Evolutionary conservation across 179 eudicot genomes (phyloP), one percentile per base, ranked within the genome.

Genomic region (Nepenthes alata): DNA sequence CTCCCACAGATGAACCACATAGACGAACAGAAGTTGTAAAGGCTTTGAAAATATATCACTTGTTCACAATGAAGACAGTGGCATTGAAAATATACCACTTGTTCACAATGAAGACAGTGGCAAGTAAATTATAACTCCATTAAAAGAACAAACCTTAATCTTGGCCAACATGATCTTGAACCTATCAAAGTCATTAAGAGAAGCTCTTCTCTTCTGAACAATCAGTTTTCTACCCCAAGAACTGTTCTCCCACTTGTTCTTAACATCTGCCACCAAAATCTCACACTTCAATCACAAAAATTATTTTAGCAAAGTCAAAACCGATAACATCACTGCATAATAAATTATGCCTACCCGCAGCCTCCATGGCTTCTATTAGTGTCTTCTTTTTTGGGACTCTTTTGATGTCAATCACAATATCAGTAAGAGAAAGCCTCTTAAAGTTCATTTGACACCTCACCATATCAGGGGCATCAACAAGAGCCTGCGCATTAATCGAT

Each of bases 111-210:
- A 39, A 39, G 5, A 41, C 45, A 41, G 45, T 7, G 36, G 57
- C 57, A 4, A 54, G 0, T 4, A 55, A 16, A 55, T 52, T 4
- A 11, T 52, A 41, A 4, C 6, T 4, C 6, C 25, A 62, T 14
- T 52, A 57, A 66, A 3, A 47, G 47, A 25, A 77, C 81, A 16
- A 60, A 83, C 89, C 86, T 81, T 84, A 14, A 84, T 84, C 80
- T 84, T 81, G 35, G 89, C 89, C 82, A 84, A 69, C 89, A 84
- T 84, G 67, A 84, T 68, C 81, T 84, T 84, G 76, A 84, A 84
- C 74, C 89, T 75, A 62, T 81, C 86, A 36, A 84, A 84, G 67
- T 84, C 86, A 37, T 78, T 84, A 58, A 84, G 89, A 12, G 77
- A 60, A 2, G 86, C 86, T 63, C 89, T 81, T 66, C 72, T 75